Evolutionary conservation across 495 filamentous ascomycete genomes (phyloP).

Genomic region (Bacidia gigantensis): DNA sequence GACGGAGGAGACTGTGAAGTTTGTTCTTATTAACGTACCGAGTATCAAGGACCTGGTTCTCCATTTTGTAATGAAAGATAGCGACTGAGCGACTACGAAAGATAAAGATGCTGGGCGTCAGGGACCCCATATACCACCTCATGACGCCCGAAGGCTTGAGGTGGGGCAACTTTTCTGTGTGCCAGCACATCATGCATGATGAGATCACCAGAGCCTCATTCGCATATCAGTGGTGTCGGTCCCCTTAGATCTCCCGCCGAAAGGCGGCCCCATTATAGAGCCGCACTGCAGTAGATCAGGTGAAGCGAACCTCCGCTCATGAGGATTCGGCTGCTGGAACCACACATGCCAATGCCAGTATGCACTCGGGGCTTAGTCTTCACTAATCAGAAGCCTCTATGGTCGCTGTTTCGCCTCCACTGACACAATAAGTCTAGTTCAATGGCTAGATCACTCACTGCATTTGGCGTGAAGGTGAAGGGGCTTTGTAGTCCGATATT

Average conservation of each 20-base stretch:
- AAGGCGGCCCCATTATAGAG: not conserved
- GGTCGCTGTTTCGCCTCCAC: no score
- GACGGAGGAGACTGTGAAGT: not conserved
- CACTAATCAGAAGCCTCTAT: no score
- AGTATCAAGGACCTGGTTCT: conserved; percentile 4
- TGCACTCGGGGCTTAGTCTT: no score
- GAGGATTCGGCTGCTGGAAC: no score
- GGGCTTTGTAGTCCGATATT: no score
- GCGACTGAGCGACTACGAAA: not conserved
- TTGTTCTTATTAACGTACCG: conserved; percentile 8
- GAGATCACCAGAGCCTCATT: not conserved
- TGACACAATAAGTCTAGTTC: no score
- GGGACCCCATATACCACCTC: not conserved
- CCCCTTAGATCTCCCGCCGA: not conserved
- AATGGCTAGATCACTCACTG: no score
- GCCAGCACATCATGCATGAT: conserved; percentile 6
- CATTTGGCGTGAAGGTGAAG: no score
- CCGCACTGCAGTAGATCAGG: not conserved
- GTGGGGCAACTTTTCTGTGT: conserved; percentile 5
- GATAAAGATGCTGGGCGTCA: not conserved
- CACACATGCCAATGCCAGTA: no score
- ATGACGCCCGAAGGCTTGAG: not conserved
- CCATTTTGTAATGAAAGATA: conserved; percentile 4
- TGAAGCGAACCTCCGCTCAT: no score
- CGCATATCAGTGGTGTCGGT: not conserved